These are phyloP conservation scores for Ceratocystis smalleyi DNA, from an alignment of 2,329 filamentous ascomycete species.

Conservation along the genomic window DNA sequence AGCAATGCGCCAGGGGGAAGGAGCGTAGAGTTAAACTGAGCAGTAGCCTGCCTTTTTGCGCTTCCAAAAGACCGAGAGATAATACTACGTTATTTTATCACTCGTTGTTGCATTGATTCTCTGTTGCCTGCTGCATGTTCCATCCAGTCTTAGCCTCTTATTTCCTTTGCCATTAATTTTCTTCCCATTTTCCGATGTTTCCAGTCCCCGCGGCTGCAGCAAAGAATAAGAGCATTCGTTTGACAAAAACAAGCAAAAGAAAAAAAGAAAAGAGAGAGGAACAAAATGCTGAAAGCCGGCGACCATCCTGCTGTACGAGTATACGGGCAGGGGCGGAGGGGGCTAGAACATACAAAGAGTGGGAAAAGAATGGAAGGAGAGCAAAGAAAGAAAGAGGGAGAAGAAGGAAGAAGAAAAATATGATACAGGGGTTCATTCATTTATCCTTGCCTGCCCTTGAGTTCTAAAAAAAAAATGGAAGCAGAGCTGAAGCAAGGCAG, in stretches of 20 bases:
- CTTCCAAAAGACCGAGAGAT: neutral
- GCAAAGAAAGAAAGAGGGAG: neutral
- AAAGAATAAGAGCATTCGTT: neutral
- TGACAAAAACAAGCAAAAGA: neutral
- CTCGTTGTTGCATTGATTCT: neutral
- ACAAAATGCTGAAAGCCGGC: neutral
- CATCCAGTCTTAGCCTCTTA: neutral
- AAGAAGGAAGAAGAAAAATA: neutral
- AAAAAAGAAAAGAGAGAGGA: too few relatives aligned
- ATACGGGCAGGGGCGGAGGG: neutral
- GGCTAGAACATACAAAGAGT: neutral
- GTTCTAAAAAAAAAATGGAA: neutral
- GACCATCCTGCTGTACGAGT: neutral
- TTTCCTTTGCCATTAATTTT: neutral
- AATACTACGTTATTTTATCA: neutral
- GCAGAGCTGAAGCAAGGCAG: neutral
- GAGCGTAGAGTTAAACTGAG: constrained; percentile 6
- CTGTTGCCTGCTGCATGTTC: neutral
- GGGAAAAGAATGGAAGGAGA: neutral
- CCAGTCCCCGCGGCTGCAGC: neutral
- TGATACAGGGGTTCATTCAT: neutral
- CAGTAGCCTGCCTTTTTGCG: neutral
- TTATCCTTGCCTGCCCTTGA: neutral
- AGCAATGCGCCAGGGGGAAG: constrained; percentile 14
- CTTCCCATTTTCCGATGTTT: neutral